A percentile compares a stretch with the other conserved stretches of the same genome.
Evolutionary conservation across 495 filamentous ascomycete species (phyloP).

Genomic region (Tuber brumale): DNA sequence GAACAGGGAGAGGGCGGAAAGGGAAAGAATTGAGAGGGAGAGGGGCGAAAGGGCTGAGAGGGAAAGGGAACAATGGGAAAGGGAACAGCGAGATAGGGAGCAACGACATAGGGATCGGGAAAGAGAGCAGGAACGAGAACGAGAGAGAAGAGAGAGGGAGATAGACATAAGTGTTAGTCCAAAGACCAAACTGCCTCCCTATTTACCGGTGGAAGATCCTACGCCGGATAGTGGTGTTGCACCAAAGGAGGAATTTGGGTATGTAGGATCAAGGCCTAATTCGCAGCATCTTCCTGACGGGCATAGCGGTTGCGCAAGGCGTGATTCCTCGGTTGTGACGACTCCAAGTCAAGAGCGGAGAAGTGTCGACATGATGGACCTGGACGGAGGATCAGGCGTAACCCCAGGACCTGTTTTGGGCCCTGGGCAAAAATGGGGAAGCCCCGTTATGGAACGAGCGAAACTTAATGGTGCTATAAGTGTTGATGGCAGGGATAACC

Average conservation of each 20-base stretch:
- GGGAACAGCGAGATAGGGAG: slow-evolving; percentile 43
- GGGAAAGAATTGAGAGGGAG: slow-evolving; percentile 37
- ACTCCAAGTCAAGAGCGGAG: slow-evolving; percentile 23
- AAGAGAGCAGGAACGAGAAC: slow-evolving; percentile 6
- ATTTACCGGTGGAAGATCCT: slow-evolving; percentile 47
- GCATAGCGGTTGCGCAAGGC: slow-evolving; percentile 19
- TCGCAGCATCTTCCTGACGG: slow-evolving; percentile 39
- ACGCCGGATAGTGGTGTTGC: slow-evolving; percentile 38
- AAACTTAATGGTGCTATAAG: slow-evolving; percentile 48
- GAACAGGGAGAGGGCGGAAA: slow-evolving; percentile 12
- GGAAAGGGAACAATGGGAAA: slow-evolving; percentile 15
- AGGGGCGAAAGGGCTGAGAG: slow-evolving; percentile 20
- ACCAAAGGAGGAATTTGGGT: slow-evolving; percentile 46
- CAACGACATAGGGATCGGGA: slow-evolving; percentile 36
- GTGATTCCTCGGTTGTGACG: slow-evolving; percentile 19
- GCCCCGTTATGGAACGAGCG: slow-evolving; percentile 39
- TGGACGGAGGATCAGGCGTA: slow-evolving; percentile 33
- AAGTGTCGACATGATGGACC: slow-evolving; percentile 37
- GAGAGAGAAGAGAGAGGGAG: slow-evolving; percentile 49
- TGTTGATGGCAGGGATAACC: slow-evolving; percentile 40
- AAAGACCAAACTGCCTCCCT: slow-evolving; percentile 53
- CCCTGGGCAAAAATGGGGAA: slow-evolving; percentile 34
- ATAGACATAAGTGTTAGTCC: slow-evolving; percentile 59
- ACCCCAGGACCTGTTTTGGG: slow-evolving; percentile 42
- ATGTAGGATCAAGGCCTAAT: slow-evolving; percentile 41